Evolutionary conservation across 2,329 filamentous ascomycete species (phyloP).

Genomic region (Clonostachys rosea): DNA sequence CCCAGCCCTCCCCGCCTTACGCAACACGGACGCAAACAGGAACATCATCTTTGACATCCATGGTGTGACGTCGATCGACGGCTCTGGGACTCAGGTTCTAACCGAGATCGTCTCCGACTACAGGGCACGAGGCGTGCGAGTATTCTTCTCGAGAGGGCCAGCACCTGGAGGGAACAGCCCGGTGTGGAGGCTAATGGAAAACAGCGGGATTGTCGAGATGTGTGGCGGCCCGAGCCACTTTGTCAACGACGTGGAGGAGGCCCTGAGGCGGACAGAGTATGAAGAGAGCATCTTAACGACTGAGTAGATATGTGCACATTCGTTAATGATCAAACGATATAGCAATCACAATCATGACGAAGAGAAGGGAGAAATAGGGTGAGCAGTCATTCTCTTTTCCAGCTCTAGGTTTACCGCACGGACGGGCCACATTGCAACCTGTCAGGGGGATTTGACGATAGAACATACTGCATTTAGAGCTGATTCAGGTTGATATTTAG

Average conservation of each 20-base stretch:
- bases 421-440: too few relatives aligned
- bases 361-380: too few relatives aligned
- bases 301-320: too few relatives aligned
- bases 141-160: slow-evolving; percentile 66
- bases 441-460: too few relatives aligned
- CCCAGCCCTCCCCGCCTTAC: slow-evolving; percentile 77
- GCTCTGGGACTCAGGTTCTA: slow-evolving; percentile 87
- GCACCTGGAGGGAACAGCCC: slow-evolving; percentile 31
- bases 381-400: too few relatives aligned
- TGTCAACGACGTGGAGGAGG: slow-evolving; percentile 78
- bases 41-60: slow-evolving; percentile 98
- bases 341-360: too few relatives aligned
- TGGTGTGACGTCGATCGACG: slow-evolving; percentile 92
- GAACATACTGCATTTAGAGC: too few relatives aligned
- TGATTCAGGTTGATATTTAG: too few relatives aligned
- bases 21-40: slow-evolving; percentile 74
- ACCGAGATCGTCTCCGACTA: slow-evolving; percentile 84
- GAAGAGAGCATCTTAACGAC: slow-evolving; percentile 41
- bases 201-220: slow-evolving; percentile 79
- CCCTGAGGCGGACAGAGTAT: slow-evolving; percentile 73
- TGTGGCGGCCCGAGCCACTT: slow-evolving; percentile 77
- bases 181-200: slow-evolving; percentile 69
- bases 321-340: too few relatives aligned
- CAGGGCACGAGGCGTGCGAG: slow-evolving; percentile 67
- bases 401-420: too few relatives aligned